Base-by-base conservation (phyloP, 768 basidiomycete species). In the Amanita inopinata region DNA sequence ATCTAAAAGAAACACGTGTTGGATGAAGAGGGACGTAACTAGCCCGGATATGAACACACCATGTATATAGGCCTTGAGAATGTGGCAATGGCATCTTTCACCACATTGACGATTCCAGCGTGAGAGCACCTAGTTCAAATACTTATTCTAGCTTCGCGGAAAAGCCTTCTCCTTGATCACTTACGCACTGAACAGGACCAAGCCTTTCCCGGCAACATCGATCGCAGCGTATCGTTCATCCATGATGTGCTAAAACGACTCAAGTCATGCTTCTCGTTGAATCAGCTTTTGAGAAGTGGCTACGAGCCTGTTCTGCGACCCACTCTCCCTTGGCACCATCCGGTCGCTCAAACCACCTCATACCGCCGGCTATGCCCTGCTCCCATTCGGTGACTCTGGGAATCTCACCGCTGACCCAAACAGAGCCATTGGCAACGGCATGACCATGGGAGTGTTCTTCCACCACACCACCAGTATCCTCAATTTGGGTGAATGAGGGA, bases 51-150 rank as follows among this genome's bases (percentile, higher is more conserved):
- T 32, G 27, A 37, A 40, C 56, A 25, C 39, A 80, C 86, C 82
- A 88, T 88, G 54, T 88, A 73, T 33, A 90, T 66, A 0, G 87
- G 88, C 43, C 84, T 64, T 30, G 65, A 59, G 53, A 89, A 79
- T 19, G 56, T 73, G 14, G 59, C 55, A 4, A 83, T 61, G 1
- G 83, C 87, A 52, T 87, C 78, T 49, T 69, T 78, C 42, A 84
- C 64, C 19, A 92, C 88, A 49, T 91, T 91, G 33, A 85, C 79
- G 42, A 90, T 87, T 0, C 87, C 88, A 2, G 88, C 87, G 61
- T 90, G 87, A 4, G 67, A 70, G 45, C 66, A 70, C 9, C 67
- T 70, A 49, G 9, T 19, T 18, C 6, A 36, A 14, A 33, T n/a
- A n/a, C n/a, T n/a, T n/a, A n/a, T n/a, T n/a, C n/a, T n/a, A n/a